Conservation (phyloP, 1,284 basidiomycete genomes). For the Anthracocystis walkeri region DNA sequence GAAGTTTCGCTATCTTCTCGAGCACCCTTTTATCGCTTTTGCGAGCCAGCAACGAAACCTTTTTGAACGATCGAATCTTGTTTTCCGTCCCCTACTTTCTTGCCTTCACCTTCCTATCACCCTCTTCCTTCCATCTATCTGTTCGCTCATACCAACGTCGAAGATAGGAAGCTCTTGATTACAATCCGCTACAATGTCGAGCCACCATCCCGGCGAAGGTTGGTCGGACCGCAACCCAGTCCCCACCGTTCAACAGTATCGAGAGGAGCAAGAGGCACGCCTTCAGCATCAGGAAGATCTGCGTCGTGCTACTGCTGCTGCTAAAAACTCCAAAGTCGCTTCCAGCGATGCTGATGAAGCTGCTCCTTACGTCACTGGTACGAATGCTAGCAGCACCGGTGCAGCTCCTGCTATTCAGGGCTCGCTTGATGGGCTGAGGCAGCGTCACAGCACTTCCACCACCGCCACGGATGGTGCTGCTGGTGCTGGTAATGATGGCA, state of each 20-base stretch:
- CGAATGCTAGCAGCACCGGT: slow-evolving; percentile 9
- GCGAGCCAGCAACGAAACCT: background rate
- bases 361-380: slow-evolving; percentile 9
- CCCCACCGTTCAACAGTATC: slow-evolving; percentile 59
- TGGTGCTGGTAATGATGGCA: background rate
- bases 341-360: slow-evolving; percentile 34
- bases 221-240: slow-evolving; percentile 62
- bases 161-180: background rate
- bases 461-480: slow-evolving; percentile 9
- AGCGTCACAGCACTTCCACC: slow-evolving; percentile 44
- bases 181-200: slow-evolving; percentile 33
- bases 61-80: background rate
- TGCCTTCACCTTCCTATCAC: background rate
- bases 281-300: slow-evolving; percentile 40
- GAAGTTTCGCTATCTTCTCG: background rate
- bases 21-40: background rate
- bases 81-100: background rate
- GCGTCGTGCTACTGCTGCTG: slow-evolving; percentile 31
- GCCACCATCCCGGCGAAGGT: slow-evolving; percentile 55
- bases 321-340: slow-evolving; percentile 39
- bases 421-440: slow-evolving; percentile 41
- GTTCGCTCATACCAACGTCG: background rate
- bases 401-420: slow-evolving; percentile 40
- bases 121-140: background rate
- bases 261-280: slow-evolving; percentile 17